Evolutionary conservation across 305 asterid genomes (phyloP).

Genomic region (Petunia hybrid): DNA sequence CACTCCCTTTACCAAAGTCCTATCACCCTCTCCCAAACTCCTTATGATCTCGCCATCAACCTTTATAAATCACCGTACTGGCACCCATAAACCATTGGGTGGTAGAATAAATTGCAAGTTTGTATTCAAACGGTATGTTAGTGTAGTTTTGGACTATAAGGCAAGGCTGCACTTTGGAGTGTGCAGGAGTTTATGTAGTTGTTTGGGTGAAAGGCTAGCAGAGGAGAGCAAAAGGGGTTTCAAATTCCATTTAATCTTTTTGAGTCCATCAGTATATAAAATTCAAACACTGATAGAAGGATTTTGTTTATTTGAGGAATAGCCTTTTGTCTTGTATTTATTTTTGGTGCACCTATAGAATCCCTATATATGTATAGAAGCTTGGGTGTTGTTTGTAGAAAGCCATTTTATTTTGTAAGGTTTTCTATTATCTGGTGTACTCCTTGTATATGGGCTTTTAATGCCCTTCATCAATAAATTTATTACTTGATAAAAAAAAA

Average conservation of each 20-base stretch:
- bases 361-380: too few species aligned
- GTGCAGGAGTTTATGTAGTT: not conserved
- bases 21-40: slow-evolving; percentile 17
- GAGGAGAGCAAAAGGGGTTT: not conserved
- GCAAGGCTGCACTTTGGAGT: not conserved
- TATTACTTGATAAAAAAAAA: too few species aligned
- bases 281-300: too few species aligned
- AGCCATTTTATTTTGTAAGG: too few species aligned
- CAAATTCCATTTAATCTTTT: not conserved
- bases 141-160: not conserved
- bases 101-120: slow-evolving; percentile 18
- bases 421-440: too few species aligned
- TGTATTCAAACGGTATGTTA: not conserved
- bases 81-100: not conserved
- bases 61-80: not conserved
- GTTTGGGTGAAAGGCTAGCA: not conserved
- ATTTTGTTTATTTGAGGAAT: too few species aligned
- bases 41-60: slow-evolving; percentile 13
- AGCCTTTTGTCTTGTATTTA: too few species aligned
- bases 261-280: not conserved
- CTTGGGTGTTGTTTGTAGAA: too few species aligned
- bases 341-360: too few species aligned
- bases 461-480: too few species aligned
- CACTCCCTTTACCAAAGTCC: not conserved
- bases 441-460: too few species aligned